Conservation (phyloP, 352 stramenopile genomes). For the Globisporangium ultimum region DNA sequence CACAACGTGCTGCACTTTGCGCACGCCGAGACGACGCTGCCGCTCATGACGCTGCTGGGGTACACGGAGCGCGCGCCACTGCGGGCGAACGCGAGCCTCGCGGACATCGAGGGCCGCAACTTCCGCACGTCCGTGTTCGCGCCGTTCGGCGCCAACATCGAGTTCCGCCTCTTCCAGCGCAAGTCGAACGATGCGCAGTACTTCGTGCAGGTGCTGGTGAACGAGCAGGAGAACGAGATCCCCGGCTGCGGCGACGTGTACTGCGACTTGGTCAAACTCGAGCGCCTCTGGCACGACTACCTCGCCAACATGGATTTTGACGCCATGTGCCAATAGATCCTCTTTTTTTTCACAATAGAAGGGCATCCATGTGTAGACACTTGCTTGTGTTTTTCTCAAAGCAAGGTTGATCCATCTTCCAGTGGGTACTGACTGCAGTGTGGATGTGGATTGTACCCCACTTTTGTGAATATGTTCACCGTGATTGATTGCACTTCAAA, state of each 20-base stretch:
- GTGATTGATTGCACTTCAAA: no score
- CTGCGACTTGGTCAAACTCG: slow-evolving; percentile 19
- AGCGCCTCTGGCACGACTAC: slow-evolving; percentile 16
- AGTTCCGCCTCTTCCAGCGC: slow-evolving; percentile 56
- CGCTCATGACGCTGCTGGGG: slow-evolving; percentile 64
- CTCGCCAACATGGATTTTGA: slow-evolving; percentile 18
- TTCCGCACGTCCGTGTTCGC: slow-evolving; percentile 56
- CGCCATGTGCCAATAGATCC: not conserved
- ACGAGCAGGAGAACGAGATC: slow-evolving; percentile 25
- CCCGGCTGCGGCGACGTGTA: slow-evolving; percentile 19
- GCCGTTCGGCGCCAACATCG: slow-evolving; percentile 73
- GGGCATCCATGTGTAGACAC: no score
- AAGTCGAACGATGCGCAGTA: slow-evolving; percentile 32
- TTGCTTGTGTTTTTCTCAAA: no score
- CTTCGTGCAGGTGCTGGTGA: slow-evolving; percentile 52
- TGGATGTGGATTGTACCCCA: no score
- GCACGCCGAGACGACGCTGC: slow-evolving; percentile 71
- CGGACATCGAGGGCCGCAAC: slow-evolving; percentile 36
- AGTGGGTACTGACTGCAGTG: no score
- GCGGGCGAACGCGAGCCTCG: slow-evolving; percentile 23
- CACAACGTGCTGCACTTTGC: slow-evolving; percentile 60
- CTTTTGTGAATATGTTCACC: no score
- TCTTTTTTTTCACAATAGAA: no score
- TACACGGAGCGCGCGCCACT: slow-evolving; percentile 38
- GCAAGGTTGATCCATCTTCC: no score